Conservation (phyloP, 129 eudicot genomes). For the Helianthus annuus region HanXRQr2.0-SUNRISE NC_035441.2:91163155-91163654, state of each 20-base stretch:
- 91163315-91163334: background rate
- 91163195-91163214: too few relatives aligned
- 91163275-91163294: too few relatives aligned
- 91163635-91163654: too few relatives aligned
- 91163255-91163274: too few relatives aligned
- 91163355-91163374: slow-evolving; percentile 26
- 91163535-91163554: slow-evolving; percentile 29
- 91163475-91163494: slow-evolving; percentile 35
- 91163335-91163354: slow-evolving; percentile 14
- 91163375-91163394: slow-evolving; percentile 28
- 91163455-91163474: slow-evolving; percentile 27
- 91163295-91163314: background rate
- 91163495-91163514: background rate
- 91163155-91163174: too few relatives aligned
- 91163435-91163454: slow-evolving; percentile 27
- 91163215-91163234: too few relatives aligned
- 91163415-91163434: background rate
- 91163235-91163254: too few relatives aligned
- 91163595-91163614: too few relatives aligned
- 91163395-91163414: background rate
- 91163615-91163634: too few relatives aligned
- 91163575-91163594: background rate
- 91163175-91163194: too few relatives aligned
- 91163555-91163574: slow-evolving; percentile 10
- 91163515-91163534: slow-evolving; percentile 32